phyloP scores from a whole-genome alignment of 192 early-diverging fungal species.

The Coemansia aciculifera region DNA sequence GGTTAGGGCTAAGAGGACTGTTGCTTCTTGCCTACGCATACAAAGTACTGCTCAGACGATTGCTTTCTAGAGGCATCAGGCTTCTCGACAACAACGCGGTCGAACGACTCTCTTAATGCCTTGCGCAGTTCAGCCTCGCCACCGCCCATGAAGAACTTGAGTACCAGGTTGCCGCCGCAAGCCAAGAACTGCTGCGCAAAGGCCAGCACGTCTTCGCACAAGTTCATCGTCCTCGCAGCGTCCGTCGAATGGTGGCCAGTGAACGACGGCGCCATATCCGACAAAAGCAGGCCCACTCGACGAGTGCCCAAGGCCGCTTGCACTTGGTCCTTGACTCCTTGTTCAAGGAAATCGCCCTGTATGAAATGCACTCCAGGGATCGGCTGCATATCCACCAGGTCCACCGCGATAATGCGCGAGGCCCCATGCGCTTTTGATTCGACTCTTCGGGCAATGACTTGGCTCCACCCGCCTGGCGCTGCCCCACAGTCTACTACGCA shows the following conservation, averaged over 20 bases:
- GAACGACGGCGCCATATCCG: slow-evolving; percentile 84
- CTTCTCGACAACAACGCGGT: slow-evolving; percentile 64
- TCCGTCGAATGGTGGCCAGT: slow-evolving; percentile 70
- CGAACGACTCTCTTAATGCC: slow-evolving; percentile 55
- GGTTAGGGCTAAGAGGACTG: not conserved
- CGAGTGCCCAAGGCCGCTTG: slow-evolving; percentile 26
- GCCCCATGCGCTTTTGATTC: not conserved
- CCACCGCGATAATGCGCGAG: slow-evolving; percentile 63
- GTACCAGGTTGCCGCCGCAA: slow-evolving; percentile 30
- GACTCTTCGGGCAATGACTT: slow-evolving; percentile 59
- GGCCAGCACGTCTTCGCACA: slow-evolving; percentile 66
- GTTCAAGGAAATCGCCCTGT: slow-evolving; percentile 67
- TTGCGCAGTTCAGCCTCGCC: slow-evolving; percentile 54
- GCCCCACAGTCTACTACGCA: slow-evolving; percentile 69
- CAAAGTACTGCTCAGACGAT: slow-evolving; percentile 71
- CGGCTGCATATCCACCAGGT: slow-evolving; percentile 68
- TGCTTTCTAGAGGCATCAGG: slow-evolving; percentile 66
- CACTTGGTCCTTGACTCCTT: slow-evolving; percentile 40
- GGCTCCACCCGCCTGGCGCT: slow-evolving; percentile 78
- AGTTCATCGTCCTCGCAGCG: slow-evolving; percentile 61
- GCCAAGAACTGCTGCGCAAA: slow-evolving; percentile 60
- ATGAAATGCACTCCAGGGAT: slow-evolving; percentile 65
- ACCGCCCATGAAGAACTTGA: slow-evolving; percentile 71
- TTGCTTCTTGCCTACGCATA: slow-evolving; percentile 57
- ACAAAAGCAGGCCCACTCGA: slow-evolving; percentile 55